Evolutionary conservation across 371 early-diverging fungal species (phyloP).

Genomic region (Gilbertella persicaria): DNA sequence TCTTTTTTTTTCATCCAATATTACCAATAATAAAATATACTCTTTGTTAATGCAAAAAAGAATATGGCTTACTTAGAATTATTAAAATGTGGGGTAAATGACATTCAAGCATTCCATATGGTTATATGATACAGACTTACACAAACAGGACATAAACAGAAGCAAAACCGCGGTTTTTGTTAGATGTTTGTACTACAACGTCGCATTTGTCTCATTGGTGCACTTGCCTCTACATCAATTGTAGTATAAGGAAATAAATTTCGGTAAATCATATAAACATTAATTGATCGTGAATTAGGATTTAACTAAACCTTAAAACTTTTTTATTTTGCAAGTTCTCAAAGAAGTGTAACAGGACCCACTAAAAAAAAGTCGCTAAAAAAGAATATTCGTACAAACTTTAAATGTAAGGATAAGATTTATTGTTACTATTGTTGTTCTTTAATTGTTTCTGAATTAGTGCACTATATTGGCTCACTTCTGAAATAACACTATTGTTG

Average conservation of each 20-base stretch:
- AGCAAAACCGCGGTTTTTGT: slow-evolving; percentile 1
- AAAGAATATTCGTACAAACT: background rate
- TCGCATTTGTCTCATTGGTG: background rate
- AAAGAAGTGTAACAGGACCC: slow-evolving; percentile 12
- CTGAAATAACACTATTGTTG: slow-evolving; percentile 3
- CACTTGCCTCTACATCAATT: background rate
- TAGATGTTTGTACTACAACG: background rate
- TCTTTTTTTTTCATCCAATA: too few species aligned
- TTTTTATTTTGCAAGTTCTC: too few species aligned
- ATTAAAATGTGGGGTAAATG: slow-evolving; percentile 9
- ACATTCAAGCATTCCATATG: background rate
- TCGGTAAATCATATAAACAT: too few species aligned
- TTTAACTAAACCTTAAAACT: too few species aligned
- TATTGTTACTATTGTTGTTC: background rate
- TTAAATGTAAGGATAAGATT: slow-evolving; percentile 8
- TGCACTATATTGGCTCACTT: slow-evolving; percentile 8
- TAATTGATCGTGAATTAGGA: too few species aligned
- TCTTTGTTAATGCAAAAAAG: slow-evolving; percentile 6
- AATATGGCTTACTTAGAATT: background rate
- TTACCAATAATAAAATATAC: background rate
- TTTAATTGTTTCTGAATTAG: background rate
- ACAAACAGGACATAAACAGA: background rate
- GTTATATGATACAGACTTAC: background rate
- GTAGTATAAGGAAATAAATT: background rate
- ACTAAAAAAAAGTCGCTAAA: background rate